A percentile compares a stretch with the other conserved stretches of the same genome.
These are phyloP conservation scores for Suhomyces yuchorum DNA, from an alignment of 1,139 yeast genomes.

Conservation along the genomic window DNA sequence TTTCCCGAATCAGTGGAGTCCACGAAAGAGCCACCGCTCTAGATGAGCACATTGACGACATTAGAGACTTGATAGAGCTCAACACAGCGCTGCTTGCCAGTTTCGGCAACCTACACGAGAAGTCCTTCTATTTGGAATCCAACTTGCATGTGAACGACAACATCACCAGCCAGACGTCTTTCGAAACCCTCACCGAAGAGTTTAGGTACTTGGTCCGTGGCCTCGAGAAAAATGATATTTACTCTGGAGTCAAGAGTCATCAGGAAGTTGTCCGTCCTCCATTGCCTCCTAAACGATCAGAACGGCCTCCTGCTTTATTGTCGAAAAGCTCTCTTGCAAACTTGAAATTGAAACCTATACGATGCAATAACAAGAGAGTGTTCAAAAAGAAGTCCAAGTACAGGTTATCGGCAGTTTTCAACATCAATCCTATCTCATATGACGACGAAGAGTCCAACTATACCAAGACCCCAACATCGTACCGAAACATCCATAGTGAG, in stretches of 20 bases:
- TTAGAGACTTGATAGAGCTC: slow-evolving; percentile 25
- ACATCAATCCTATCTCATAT: slow-evolving; percentile 37
- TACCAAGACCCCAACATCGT: slow-evolving; percentile 8
- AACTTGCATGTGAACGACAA: slow-evolving; percentile 34
- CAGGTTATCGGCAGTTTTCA: slow-evolving; percentile 42
- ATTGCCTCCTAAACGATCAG: neutral
- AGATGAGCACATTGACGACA: slow-evolving; percentile 38
- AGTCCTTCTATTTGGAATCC: slow-evolving; percentile 38
- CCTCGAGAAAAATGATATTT: slow-evolving; percentile 14
- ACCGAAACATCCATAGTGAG: neutral
- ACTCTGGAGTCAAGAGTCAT: slow-evolving; percentile 5
- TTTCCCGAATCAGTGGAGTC: slow-evolving; percentile 24
- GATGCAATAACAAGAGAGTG: slow-evolving; percentile 33
- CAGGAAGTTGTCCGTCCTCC: neutral
- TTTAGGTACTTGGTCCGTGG: slow-evolving; percentile 25
- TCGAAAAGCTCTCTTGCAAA: slow-evolving; percentile 38
- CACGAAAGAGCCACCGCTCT: slow-evolving; percentile 27
- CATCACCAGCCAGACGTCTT: slow-evolving; percentile 48
- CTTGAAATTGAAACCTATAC: slow-evolving; percentile 43
- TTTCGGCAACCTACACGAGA: slow-evolving; percentile 36
- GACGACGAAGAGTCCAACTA: slow-evolving; percentile 13
- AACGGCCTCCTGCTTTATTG: slow-evolving; percentile 1
- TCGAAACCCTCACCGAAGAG: slow-evolving; percentile 52
- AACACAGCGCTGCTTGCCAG: slow-evolving; percentile 29
- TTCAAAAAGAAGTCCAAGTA: slow-evolving; percentile 46